Evolutionary conservation across 78 protist genomes (phyloP).

Genomic region (Chrysochromulina parva): DNA sequence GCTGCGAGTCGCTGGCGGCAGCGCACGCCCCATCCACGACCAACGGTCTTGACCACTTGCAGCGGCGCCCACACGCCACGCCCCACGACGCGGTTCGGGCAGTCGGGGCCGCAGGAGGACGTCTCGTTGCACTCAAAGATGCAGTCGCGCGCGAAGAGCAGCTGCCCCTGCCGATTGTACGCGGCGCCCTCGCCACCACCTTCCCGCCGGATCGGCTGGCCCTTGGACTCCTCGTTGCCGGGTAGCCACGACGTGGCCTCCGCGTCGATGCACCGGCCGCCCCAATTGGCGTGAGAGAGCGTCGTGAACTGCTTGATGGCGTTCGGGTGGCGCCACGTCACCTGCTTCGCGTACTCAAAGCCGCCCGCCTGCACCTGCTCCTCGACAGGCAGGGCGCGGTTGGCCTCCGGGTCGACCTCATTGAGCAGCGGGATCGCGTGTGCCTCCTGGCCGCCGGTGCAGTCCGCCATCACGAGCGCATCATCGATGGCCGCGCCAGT

Average conservation of each 20-base stretch:
- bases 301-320: neutral
- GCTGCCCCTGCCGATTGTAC: neutral
- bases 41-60: slow-evolving; percentile 50
- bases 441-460: neutral
- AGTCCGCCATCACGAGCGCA: neutral
- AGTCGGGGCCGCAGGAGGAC: neutral
- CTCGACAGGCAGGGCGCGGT: too few relatives aligned
- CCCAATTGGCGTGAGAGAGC: neutral
- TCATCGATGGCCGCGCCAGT: neutral
- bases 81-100: slow-evolving; percentile 17
- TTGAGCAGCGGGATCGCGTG: neutral
- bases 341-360: neutral
- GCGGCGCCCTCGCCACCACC: neutral
- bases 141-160: neutral
- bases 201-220: neutral
- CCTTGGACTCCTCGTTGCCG: neutral
- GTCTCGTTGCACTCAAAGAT: neutral
- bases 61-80: neutral
- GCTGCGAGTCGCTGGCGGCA: slow-evolving; percentile 29
- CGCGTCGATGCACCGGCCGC: neutral
- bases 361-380: neutral
- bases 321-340: neutral
- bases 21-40: slow-evolving; percentile 71
- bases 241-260: neutral
- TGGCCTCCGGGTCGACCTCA: neutral